Evolutionary conservation across 768 basidiomycete genomes (phyloP), one percentile per base, ranked within the genome.

Genomic region (Hysterangium stoloniferum): DNA sequence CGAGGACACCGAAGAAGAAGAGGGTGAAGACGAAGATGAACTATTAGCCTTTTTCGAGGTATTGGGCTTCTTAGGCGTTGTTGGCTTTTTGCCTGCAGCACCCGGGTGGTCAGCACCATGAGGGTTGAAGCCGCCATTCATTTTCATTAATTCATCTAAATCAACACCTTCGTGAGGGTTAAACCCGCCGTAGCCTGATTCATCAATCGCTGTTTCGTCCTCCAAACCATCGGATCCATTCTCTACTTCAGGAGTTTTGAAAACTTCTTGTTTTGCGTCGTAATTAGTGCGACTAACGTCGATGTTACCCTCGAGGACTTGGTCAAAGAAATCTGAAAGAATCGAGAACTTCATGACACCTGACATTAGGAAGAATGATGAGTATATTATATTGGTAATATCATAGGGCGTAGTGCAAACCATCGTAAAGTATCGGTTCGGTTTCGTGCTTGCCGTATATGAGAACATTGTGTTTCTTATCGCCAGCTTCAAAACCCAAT

Each of bases 321-420:
- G 78, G 56, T 78, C 81, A 62, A 85, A 82, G 69, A 84, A 87
- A 58, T 80, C 79, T 54, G 75, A 75, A 34, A 95, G 69, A 2
- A 84, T 73, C 46, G 90, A 85, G 55, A 79, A 74, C 67, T 94
- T 94, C 59, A 72, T 74, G 31, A 73, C 64, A 35, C 89, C 90
- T 85, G 58, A 22, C 25, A n/a, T n/a, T 6, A 31, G 31, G n/a
- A 24, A 44, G 29, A 38, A 29, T 35, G 20, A 25, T n/a, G 3
- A 58, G 25, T 48, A 6, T 19, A 7, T 40, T 34, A 49, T 42
- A 34, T 11, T 27, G 12, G 7, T 7, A 25, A 27, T 13, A 6
- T 22, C n/a, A 32, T 1, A 24, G 3, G 29, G 13, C 12, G 24
- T 54, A 25, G 12, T 24, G 57, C 64, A 36, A 45, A 86, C 90